phyloP scores from a whole-genome alignment of 2,329 filamentous ascomycete species.

The Nectriaceae sp. region DNA sequence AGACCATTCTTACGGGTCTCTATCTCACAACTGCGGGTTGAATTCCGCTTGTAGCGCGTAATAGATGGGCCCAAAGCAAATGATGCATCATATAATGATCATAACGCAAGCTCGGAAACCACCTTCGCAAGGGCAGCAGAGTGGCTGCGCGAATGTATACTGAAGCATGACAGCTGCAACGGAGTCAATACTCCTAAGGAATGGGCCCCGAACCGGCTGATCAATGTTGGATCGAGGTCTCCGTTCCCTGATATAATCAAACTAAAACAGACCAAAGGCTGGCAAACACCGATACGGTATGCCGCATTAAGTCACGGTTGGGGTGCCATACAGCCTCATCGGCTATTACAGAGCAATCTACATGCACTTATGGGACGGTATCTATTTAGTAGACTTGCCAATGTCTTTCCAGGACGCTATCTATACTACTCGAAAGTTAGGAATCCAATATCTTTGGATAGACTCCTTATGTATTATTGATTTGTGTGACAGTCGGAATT shows the following conservation, averaged over 20 bases:
- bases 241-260: background rate
- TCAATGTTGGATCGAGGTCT: background rate
- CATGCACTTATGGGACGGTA: background rate
- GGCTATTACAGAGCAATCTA: slow-evolving; percentile 2
- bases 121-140: background rate
- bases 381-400: background rate
- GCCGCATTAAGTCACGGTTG: background rate
- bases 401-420: background rate
- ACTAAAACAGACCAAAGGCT: background rate
- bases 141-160: background rate
- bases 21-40: background rate
- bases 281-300: background rate
- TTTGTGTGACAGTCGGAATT: background rate
- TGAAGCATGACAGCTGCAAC: background rate
- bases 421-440: background rate
- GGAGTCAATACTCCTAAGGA: background rate
- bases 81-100: background rate
- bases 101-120: background rate
- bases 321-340: background rate
- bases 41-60: background rate
- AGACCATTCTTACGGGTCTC: background rate
- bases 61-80: background rate
- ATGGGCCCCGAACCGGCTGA: background rate
- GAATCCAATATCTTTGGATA: background rate
- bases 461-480: background rate